Evolutionary conservation across 371 early-diverging fungal species (phyloP).

Genomic region (Blastocladiella emersonii): DNA sequence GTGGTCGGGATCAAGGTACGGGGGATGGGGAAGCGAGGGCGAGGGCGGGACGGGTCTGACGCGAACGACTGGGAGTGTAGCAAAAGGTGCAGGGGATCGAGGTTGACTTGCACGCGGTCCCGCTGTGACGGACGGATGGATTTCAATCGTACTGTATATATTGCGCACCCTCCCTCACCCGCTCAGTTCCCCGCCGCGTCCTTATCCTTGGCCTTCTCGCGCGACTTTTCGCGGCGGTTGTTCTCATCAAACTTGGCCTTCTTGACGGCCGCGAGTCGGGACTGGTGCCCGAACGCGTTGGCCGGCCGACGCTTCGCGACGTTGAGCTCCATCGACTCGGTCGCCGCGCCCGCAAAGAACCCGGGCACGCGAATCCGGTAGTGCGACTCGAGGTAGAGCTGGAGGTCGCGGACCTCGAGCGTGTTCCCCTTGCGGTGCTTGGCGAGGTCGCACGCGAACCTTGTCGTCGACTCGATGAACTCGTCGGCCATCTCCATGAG

Average conservation of each 20-base stretch:
- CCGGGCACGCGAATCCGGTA: slow-evolving; percentile 91
- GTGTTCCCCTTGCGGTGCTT: slow-evolving; percentile 74
- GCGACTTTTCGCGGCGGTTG: background rate
- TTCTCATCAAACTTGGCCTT: slow-evolving; percentile 4
- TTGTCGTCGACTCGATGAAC: slow-evolving; percentile 76
- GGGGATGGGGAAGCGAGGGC: too few species aligned
- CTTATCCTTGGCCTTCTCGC: background rate
- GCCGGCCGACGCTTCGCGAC: background rate
- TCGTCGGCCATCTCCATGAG: slow-evolving; percentile 80
- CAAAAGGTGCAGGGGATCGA: slow-evolving; percentile 18
- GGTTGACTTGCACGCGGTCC: slow-evolving; percentile 11
- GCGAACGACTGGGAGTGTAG: slow-evolving; percentile 4
- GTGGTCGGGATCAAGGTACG: slow-evolving; percentile 24
- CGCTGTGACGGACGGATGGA: slow-evolving; percentile 2
- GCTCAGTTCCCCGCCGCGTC: background rate
- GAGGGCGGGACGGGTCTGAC: background rate
- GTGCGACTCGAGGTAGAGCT: slow-evolving; percentile 65
- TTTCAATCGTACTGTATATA: background rate
- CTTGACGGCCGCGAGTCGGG: background rate
- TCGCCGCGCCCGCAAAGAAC: slow-evolving; percentile 18
- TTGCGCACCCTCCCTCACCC: background rate
- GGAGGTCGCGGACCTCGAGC: slow-evolving; percentile 79
- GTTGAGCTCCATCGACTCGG: background rate
- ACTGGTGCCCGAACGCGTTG: background rate
- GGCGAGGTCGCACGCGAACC: slow-evolving; percentile 73